phyloP scores from a whole-genome alignment of 2,329 filamentous ascomycete genomes.

The Aureobasidium mangrovei region DNA sequence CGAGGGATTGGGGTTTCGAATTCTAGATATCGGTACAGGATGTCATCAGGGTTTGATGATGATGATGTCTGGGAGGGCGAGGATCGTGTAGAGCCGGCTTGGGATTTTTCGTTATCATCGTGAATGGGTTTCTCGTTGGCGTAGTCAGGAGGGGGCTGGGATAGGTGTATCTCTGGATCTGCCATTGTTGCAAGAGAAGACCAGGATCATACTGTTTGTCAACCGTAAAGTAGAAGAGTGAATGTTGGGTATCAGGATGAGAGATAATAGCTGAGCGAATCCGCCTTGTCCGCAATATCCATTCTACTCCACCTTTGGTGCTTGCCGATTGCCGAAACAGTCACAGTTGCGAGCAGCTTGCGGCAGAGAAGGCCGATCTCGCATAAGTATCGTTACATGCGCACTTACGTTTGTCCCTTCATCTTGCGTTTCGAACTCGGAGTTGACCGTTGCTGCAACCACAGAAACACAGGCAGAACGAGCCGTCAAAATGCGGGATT shows the following conservation, averaged over 20 bases:
- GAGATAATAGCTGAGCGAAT: background rate
- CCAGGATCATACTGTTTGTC: background rate
- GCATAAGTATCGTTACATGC: background rate
- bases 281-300: too few species aligned
- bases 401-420: background rate
- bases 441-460: background rate
- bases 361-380: slow-evolving; percentile 3
- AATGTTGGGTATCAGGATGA: background rate
- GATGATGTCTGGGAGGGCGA: slow-evolving; percentile 4
- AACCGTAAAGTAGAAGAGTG: background rate
- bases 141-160: background rate
- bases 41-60: slow-evolving; percentile 18
- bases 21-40: slow-evolving; percentile 52
- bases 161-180: slow-evolving; percentile 9
- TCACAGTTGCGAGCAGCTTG: background rate
- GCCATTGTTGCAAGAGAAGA: slow-evolving; percentile 2
- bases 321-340: slow-evolving; percentile 8
- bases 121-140: slow-evolving; percentile 2
- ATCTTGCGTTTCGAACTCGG: background rate
- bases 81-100: background rate
- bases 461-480: background rate
- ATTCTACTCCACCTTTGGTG: background rate
- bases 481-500: background rate
- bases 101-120: slow-evolving; percentile 22
- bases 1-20: slow-evolving; percentile 52